A percentile compares a stretch with the other conserved stretches of the same genome.
phyloP scores from a whole-genome alignment of 1,284 basidiomycete genomes.

The Schizophyllum commune region DNA sequence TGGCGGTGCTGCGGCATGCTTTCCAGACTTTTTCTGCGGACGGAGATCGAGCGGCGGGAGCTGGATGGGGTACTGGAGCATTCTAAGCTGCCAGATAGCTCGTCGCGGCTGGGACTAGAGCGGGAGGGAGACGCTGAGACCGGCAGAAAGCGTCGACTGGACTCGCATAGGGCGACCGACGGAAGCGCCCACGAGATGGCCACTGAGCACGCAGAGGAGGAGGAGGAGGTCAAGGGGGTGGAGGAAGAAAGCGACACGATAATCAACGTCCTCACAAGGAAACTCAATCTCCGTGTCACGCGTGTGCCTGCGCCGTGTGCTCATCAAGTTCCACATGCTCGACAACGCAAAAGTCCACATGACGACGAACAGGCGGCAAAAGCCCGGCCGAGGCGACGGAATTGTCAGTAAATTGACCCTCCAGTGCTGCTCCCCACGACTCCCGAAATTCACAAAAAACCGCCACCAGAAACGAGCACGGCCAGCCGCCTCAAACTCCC shows the following conservation, averaged over 20 bases:
- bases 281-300: neutral
- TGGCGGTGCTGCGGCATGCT: conserved; percentile 6
- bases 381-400: neutral
- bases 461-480: neutral
- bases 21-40: conserved; percentile 11
- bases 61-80: neutral
- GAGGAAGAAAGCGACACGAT: neutral
- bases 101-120: neutral
- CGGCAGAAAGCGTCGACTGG: conserved; percentile 6
- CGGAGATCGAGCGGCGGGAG: conserved; percentile 15
- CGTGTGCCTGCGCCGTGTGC: neutral
- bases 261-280: neutral
- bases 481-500: neutral
- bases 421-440: neutral
- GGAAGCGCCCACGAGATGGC: conserved; percentile 6
- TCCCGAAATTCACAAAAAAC: neutral
- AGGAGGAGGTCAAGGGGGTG: neutral
- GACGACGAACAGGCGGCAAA: neutral
- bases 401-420: neutral
- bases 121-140: neutral
- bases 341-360: neutral
- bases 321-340: neutral
- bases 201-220: neutral
- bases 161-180: conserved; percentile 10
- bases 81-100: neutral